A percentile compares a stretch with the other conserved stretches of the same genome.
phyloP scores from a whole-genome alignment of 495 filamentous ascomycete species.

The Penicillium canescens region DNA sequence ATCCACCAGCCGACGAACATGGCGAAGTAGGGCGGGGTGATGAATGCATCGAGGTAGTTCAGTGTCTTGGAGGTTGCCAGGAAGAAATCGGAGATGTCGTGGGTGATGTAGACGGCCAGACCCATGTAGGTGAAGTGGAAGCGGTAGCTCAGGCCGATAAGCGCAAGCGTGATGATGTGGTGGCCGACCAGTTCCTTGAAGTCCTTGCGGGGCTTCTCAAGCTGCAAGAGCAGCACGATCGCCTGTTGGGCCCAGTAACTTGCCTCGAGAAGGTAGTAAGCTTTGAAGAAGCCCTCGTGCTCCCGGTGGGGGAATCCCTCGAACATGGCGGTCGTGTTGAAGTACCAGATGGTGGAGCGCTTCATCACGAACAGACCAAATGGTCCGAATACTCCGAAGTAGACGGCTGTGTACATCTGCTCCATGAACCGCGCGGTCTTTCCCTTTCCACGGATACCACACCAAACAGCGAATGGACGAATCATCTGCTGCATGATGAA shows the following conservation, averaged over 20 bases:
- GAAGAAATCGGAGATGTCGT: slow-evolving; percentile 97
- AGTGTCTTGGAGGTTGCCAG: slow-evolving; percentile 92
- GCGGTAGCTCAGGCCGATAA: slow-evolving; percentile 88
- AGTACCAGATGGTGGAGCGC: slow-evolving; percentile 93
- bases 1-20: slow-evolving; percentile 84
- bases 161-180: slow-evolving; percentile 86
- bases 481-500: slow-evolving; percentile 95
- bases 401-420: slow-evolving; percentile 95
- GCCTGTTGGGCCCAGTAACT: slow-evolving; percentile 96
- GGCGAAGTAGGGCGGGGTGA: slow-evolving; percentile 81
- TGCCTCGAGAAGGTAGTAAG: slow-evolving; percentile 94
- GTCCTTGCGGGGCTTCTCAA: slow-evolving; percentile 96
- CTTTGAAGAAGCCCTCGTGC: slow-evolving; percentile 87
- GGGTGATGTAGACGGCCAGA: slow-evolving; percentile 94
- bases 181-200: slow-evolving; percentile 94
- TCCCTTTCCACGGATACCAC: slow-evolving; percentile 67
- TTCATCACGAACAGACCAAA: slow-evolving; percentile 92
- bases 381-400: slow-evolving; percentile 84
- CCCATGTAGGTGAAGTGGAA: slow-evolving; percentile 99
- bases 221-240: slow-evolving; percentile 81
- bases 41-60: slow-evolving; percentile 81
- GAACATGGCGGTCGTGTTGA: slow-evolving; percentile 90
- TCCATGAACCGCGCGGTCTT: slow-evolving; percentile 97
- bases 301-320: slow-evolving; percentile 86
- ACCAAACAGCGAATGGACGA: slow-evolving; percentile 70